A percentile compares a stretch with the other conserved stretches of the same genome.
phyloP scores from a whole-genome alignment of 2,329 filamentous ascomycete genomes.

The Nannizzia gypsea region DNA sequence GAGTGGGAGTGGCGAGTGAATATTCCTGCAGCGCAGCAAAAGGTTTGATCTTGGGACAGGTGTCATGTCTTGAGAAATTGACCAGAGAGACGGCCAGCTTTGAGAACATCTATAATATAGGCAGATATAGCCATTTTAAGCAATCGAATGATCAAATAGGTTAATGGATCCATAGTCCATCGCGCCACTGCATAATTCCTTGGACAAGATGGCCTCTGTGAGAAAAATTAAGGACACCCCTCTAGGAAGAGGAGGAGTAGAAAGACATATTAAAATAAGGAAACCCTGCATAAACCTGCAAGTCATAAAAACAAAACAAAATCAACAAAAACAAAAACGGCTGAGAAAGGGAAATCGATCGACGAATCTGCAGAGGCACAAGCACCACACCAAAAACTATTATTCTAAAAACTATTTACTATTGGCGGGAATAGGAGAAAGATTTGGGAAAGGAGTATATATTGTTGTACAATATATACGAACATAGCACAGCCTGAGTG shows the following conservation, averaged over 20 bases:
- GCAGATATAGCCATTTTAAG: not conserved
- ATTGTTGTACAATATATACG: slow-evolving; percentile 3
- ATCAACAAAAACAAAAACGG: not conserved
- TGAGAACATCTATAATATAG: not conserved
- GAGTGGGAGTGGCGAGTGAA: not conserved
- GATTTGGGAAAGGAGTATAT: not conserved
- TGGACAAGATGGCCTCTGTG: not conserved
- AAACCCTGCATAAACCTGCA: slow-evolving; percentile 2
- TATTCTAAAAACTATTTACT: not conserved
- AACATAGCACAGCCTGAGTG: not conserved
- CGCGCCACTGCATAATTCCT: not conserved
- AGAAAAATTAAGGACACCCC: not conserved
- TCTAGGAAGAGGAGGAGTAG: not conserved
- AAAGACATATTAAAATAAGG: not conserved
- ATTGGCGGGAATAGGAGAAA: not conserved
- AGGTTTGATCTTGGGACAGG: not conserved
- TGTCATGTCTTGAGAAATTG: not conserved
- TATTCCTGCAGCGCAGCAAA: not conserved
- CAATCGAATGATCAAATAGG: slow-evolving; percentile 1
- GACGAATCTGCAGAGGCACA: slow-evolving; percentile 2
- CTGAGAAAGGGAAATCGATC: slow-evolving; percentile 1
- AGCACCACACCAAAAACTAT: not conserved
- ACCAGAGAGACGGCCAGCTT: not conserved
- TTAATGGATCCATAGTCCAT: not conserved
- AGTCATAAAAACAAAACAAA: not conserved